Base-by-base conservation (phyloP, 768 basidiomycete species). In the Solioccasus polychromus region DNA sequence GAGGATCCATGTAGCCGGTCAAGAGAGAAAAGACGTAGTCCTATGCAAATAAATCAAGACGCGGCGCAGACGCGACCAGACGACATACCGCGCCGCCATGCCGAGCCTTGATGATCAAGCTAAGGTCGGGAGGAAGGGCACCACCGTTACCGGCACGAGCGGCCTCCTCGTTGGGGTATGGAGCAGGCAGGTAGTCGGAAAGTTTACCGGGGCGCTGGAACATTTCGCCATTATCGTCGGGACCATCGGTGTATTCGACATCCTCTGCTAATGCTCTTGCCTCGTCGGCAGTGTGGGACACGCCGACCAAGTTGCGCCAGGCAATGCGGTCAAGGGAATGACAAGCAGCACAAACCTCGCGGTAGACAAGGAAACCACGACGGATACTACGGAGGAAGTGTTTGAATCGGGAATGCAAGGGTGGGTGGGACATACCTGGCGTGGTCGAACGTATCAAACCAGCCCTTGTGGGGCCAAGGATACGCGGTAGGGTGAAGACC, bases 301-400 rank as follows among this genome's bases (percentile, higher is more conserved):
- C 92, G 62, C 93, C 96, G 54, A 99, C 96, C 47, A 99, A 76
- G 74, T 98, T 99, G 66, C 96, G 91, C 96, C 96, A 99, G 47
- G 96, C 96, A 63, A 99, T 94, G 59, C 96, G 92, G 74, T 99
- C 92, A 45, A 99, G 83, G 26, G 96, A 99, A 69, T 99, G 96
- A 70, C 96, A 99, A 10, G 96, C 92, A 14, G 96, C 91, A 66
- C 96, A 99, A 45, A 99, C 96, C 72, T 99, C 95, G 53, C 93
- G 91, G 78, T 99, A 99, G 45, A 99, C 96, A 68, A 88, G 83
- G 75, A 90, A 94, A 31, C 92, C 94, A 63, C 95, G 80, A 59
- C 94, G 92, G 62, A 97, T 94, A 69, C 93, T 95, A 54, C 40
- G 28, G 32, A 43, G 34, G 29, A 28, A 30, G 47, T 41, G 44